Conservation (phyloP, 1,284 basidiomycete genomes). For the Peniophora sp. region DNA sequence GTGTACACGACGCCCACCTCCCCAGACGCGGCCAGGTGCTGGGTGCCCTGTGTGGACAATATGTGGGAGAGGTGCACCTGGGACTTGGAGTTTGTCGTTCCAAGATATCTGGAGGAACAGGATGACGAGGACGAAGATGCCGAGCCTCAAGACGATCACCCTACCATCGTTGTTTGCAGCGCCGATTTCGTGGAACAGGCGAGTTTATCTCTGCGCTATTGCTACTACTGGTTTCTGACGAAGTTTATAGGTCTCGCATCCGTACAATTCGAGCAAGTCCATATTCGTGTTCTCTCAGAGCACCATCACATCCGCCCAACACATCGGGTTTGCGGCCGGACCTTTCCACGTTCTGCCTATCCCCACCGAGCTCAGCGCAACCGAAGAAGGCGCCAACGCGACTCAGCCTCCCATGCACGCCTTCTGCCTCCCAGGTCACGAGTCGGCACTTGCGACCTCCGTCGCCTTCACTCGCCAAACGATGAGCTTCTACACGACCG, state of each 20-base stretch:
- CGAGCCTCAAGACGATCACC: slow-evolving; percentile 49
- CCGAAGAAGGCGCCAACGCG: slow-evolving; percentile 52
- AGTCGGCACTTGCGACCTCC: slow-evolving; percentile 59
- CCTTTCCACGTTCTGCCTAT: slow-evolving; percentile 84
- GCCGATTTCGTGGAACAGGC: slow-evolving; percentile 93
- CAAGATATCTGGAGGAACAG: slow-evolving; percentile 75
- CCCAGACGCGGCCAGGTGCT: slow-evolving; percentile 87
- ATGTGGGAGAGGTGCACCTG: slow-evolving; percentile 97
- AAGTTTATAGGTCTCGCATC: slow-evolving; percentile 73
- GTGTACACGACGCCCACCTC: slow-evolving; percentile 87
- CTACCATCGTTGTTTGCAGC: slow-evolving; percentile 86
- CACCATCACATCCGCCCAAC: slow-evolving; percentile 87
- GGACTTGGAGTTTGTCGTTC: slow-evolving; percentile 97
- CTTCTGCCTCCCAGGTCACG: slow-evolving; percentile 88
- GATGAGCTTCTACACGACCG: slow-evolving; percentile 87
- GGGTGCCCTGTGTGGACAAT: slow-evolving; percentile 96
- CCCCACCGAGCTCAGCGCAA: slow-evolving; percentile 48
- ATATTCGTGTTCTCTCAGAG: slow-evolving; percentile 93
- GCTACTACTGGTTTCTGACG: slow-evolving; percentile 10
- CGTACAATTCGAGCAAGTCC: slow-evolving; percentile 88
- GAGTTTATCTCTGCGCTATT: slow-evolving; percentile 16
- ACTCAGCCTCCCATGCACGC: slow-evolving; percentile 85
- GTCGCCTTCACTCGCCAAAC: slow-evolving; percentile 79
- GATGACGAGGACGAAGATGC: slow-evolving; percentile 47
- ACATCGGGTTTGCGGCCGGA: slow-evolving; percentile 92